Evolutionary conservation across 225 moss, liverwort and hornwort genomes (phyloP), one percentile per base, ranked within the genome.

Genomic region (Pleurozium schreberi): DNA sequence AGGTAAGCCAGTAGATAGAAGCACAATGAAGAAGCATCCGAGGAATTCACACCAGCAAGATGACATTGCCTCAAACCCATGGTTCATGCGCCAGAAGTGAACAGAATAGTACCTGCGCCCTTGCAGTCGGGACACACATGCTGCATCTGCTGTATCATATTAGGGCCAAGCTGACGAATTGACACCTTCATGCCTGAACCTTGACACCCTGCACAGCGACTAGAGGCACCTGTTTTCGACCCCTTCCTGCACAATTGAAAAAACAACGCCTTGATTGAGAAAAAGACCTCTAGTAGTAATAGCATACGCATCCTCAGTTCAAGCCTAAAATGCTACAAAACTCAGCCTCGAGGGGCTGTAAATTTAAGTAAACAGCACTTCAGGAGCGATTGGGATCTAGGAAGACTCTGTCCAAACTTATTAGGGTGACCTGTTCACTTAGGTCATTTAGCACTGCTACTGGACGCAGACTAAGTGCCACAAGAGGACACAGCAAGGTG

Each of bases 81-180:
- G 11, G 10, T 28, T 66, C 31, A 17, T 18, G 11, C 43, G 30
- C 8, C 30, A 30, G 30, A 59, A 80, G 40, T 28, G 28, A 28
- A 20, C 40, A 74, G 19, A 63, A 40, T 31, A 28, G 18, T 27
- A 95, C 97, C 97, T 87, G 97, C 93, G 78, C 98, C 98, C 66
- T 87, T 89, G 89, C 98, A 98, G 85, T 98, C 98, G 3, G 97
- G 81, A 76, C 98, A 98, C 7, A 97, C 97, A 22, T 97, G 96
- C 86, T 98, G 98, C 98, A 96, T 97, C 91, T 97, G 98, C 84
- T 97, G 97, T 30, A 98, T 97, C 97, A 98, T 98, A 79, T 93
- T 96, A 7, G 98, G 97, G 14, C 98, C 98, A 19, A 98, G 91
- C 88, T 98, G 98, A 0, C 98, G 95, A 61, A 98, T 96, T 25